A percentile compares a stretch with the other conserved stretches of the same genome.
phyloP scores from a whole-genome alignment of 306 rosid species.

The Cyamopsis tetragonoloba region DNA sequence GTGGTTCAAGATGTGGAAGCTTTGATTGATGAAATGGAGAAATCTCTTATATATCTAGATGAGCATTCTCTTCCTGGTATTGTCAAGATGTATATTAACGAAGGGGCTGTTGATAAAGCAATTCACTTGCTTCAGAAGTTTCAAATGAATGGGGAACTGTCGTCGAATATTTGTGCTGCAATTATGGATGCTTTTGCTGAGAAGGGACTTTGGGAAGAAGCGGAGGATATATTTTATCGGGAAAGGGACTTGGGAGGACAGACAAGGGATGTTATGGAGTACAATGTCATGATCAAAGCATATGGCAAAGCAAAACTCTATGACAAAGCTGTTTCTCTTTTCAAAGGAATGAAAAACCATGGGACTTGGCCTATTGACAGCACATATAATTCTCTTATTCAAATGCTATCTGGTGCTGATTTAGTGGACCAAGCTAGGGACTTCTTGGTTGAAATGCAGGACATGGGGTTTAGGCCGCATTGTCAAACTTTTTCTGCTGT shows the following conservation, averaged over 20 bases:
- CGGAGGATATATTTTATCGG: constrained; percentile 60
- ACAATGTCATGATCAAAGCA: constrained; percentile 85
- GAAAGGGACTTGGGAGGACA: constrained; percentile 42
- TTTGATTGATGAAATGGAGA: constrained; percentile 71
- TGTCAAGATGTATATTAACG: constrained; percentile 65
- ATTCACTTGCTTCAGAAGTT: constrained; percentile 47
- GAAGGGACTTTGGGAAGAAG: constrained; percentile 73
- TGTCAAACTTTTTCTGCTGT: constrained; percentile 73
- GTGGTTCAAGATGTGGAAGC: constrained; percentile 65
- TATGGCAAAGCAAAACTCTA: constrained; percentile 71
- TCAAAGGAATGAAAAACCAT: constrained; percentile 69
- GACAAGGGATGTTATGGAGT: constrained; percentile 60
- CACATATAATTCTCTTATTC: constrained; percentile 82
- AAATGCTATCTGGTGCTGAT: constrained; percentile 81
- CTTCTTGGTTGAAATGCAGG: constrained; percentile 66
- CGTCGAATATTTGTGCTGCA: constrained; percentile 56
- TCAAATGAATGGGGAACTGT: constrained; percentile 32
- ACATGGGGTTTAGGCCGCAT: constrained; percentile 55
- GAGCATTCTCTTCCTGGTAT: constrained; percentile 70
- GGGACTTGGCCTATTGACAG: constrained; percentile 74
- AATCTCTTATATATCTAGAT: constrained; percentile 37
- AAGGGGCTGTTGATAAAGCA: constrained; percentile 57
- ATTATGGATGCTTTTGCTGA: constrained; percentile 81
- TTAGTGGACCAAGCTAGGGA: constrained; percentile 63
- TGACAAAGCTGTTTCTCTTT: constrained; percentile 64